Conservation (phyloP, 225 moss, liverwort and hornwort species). For the Pseudoscleropodium purum region DNA sequence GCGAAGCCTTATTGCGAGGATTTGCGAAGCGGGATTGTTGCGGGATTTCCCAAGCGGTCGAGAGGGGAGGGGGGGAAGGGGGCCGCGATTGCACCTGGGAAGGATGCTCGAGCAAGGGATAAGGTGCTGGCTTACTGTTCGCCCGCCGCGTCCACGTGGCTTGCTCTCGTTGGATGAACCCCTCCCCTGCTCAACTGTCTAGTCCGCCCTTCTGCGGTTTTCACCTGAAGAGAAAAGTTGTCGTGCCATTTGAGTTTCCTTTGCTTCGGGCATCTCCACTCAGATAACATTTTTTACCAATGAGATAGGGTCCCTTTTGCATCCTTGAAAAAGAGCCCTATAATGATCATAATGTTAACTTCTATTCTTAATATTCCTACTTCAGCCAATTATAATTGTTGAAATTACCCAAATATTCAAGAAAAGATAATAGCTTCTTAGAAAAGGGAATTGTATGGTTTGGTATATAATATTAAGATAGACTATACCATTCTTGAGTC, state of each 20-base stretch:
- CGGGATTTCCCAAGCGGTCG: neutral
- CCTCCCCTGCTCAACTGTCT: neutral
- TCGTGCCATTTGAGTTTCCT: too few species aligned
- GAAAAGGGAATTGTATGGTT: accelerated
- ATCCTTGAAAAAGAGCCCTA: neutral
- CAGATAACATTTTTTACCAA: neutral
- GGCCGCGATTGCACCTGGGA: neutral
- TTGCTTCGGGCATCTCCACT: neutral
- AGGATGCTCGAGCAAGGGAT: neutral
- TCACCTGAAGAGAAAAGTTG: neutral
- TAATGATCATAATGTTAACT: neutral
- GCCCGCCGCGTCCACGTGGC: neutral
- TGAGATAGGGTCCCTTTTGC: neutral
- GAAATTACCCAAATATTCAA: neutral
- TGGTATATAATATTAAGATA: neutral
- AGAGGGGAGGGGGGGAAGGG: neutral
- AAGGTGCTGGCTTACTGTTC: neutral
- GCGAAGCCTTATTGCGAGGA: neutral
- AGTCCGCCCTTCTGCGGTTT: neutral
- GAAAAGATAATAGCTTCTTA: neutral
- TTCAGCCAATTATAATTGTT: neutral
- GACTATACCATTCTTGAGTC: accelerated
- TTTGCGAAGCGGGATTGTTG: neutral
- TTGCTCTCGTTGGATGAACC: neutral
- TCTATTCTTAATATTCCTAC: too few species aligned